These are phyloP conservation scores for Kurtzmaniella quercitrusa DNA, from an alignment of 1,139 yeast species.

Conservation along the genomic window DNA sequence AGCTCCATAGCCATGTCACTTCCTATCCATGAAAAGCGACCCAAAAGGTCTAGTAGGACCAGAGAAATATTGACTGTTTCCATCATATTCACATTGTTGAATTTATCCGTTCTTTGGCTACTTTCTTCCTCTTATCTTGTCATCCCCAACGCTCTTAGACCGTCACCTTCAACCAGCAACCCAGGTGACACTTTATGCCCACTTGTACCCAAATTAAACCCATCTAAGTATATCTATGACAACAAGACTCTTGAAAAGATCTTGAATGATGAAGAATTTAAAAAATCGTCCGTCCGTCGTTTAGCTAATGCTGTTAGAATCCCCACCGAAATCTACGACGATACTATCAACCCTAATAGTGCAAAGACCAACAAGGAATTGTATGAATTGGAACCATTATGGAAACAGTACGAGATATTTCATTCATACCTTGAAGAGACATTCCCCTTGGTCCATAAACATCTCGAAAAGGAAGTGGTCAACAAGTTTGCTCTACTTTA, in stretches of 20 bases:
- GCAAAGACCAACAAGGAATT: slow-evolving; percentile 21
- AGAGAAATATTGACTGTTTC: not conserved
- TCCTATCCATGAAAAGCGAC: not conserved
- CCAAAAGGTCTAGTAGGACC: not conserved
- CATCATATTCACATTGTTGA: not conserved
- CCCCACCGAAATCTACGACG: slow-evolving; percentile 62
- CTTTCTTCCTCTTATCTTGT: not conserved
- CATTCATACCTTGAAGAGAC: slow-evolving; percentile 24
- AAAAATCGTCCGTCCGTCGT: slow-evolving; percentile 35
- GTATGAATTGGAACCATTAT: slow-evolving; percentile 23
- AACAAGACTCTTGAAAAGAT: slow-evolving; percentile 22
- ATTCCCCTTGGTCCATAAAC: slow-evolving; percentile 29
- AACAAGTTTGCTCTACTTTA: slow-evolving; percentile 31
- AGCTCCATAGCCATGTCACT: not conserved
- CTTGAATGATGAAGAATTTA: slow-evolving; percentile 35
- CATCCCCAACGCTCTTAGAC: not conserved
- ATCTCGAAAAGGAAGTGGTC: slow-evolving; percentile 26
- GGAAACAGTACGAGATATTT: slow-evolving; percentile 29
- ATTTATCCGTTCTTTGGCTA: not conserved
- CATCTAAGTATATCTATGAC: slow-evolving; percentile 18
- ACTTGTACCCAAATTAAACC: slow-evolving; percentile 27
- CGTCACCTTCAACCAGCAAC: slow-evolving; percentile 6
- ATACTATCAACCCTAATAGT: slow-evolving; percentile 24
- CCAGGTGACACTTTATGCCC: slow-evolving; percentile 31
- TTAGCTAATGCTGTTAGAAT: slow-evolving; percentile 54